Conservation (phyloP, 106 monocot species). For the Phalaenopsis aphrodite region DNA sequence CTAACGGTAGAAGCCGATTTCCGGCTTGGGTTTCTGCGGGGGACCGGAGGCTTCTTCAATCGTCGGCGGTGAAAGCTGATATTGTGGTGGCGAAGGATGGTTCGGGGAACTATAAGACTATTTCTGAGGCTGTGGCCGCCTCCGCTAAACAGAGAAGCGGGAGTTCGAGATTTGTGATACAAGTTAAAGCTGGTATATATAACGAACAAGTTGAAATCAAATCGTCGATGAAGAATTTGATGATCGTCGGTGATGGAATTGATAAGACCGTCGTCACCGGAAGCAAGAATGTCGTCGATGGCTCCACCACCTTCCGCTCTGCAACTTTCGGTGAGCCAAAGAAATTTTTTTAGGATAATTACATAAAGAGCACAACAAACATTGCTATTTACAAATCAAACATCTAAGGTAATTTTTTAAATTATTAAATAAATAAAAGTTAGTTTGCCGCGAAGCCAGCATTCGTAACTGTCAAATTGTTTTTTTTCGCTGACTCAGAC, state of each 20-base stretch:
- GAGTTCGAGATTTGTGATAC: constrained; percentile 13
- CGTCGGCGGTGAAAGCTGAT: constrained; percentile 8
- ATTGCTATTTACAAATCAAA: no score
- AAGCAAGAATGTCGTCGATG: constrained; percentile 15
- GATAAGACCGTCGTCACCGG: constrained; percentile 20
- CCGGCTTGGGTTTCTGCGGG: constrained; percentile 8
- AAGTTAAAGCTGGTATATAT: constrained; percentile 33
- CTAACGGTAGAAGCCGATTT: neutral
- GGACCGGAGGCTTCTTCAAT: constrained; percentile 16
- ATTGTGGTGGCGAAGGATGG: constrained; percentile 19
- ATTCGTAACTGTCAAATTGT: no score
- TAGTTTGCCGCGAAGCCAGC: no score
- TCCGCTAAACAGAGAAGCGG: constrained; percentile 6
- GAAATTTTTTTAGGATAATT: no score
- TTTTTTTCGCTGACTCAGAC: no score
- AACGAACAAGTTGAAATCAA: constrained; percentile 20
- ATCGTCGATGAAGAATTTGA: constrained; percentile 13
- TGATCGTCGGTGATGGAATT: constrained; percentile 31
- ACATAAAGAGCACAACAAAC: no score
- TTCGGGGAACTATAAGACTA: constrained; percentile 13
- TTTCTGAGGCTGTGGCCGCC: constrained; percentile 14
- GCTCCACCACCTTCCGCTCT: constrained; percentile 21
- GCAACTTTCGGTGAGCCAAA: constrained; percentile 26
- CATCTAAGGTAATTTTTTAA: no score
- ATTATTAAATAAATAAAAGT: no score